Base-by-base conservation (phyloP, 306 rosid species). In the Nissolia schottii region DNA sequence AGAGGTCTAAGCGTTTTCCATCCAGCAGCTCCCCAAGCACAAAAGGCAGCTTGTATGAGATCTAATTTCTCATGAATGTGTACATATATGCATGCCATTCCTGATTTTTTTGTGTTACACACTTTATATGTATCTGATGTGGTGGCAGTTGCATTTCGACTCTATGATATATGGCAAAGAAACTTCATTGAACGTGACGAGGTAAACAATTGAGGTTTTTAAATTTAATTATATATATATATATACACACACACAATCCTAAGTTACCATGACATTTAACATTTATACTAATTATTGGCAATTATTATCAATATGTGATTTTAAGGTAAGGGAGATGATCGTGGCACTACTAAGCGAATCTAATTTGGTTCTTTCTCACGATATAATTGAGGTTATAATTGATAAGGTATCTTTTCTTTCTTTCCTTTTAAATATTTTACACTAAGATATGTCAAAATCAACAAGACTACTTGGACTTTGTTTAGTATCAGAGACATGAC, bases 241-340 rank as follows among this genome's bases (percentile, higher is more conserved):
- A n/a, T n/a, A n/a, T n/a, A n/a, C n/a, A n/a, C n/a, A n/a, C n/a
- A n/a, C n/a, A n/a, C n/a, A n/a, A n/a, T n/a, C n/a, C n/a, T n/a
- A n/a, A n/a, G n/a, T n/a, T n/a, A n/a, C n/a, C n/a, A n/a, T n/a
- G n/a, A n/a, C n/a, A n/a, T n/a, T n/a, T n/a, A n/a, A n/a, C n/a
- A n/a, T n/a, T n/a, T n/a, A n/a, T n/a, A n/a, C n/a, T n/a, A n/a
- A n/a, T n/a, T n/a, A n/a, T n/a, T n/a, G n/a, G n/a, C n/a, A n/a
- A n/a, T n/a, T n/a, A n/a, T n/a, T n/a, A n/a, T n/a, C n/a, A n/a
- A n/a, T n/a, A n/a, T n/a, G 11, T 70, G 73, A 53, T 41, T 51
- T 54, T 77, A 62, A 88, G 90, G 85, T 86, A 34, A 82, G 79
- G 61, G 88, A 85, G 81, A 83, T 86, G 90, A 57, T 85, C 37